Base-by-base conservation (phyloP, 1,284 basidiomycete genomes). In the Coniferiporia weirii region DNA sequence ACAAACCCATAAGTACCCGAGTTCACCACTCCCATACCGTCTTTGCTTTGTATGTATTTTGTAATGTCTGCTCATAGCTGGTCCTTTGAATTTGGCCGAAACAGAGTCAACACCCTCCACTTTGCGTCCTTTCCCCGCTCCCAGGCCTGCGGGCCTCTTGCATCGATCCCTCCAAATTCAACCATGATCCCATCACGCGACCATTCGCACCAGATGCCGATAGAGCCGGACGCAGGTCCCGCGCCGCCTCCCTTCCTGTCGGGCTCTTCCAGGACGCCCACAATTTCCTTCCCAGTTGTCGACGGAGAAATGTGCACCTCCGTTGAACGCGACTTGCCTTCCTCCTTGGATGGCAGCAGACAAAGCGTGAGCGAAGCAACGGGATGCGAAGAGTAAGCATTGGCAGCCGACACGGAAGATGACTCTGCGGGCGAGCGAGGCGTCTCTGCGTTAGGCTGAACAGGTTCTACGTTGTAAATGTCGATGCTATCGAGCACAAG, bases 191-290 rank as follows among this genome's bases (percentile, higher is more conserved):
- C 91, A 58, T 87, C 79, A 61, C 75, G 78, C n/a, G 82, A 78
- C 92, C 92, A 95, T 70, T 95, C 93, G 65, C 92, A 89, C 90
- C 91, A 96, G 62, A 95, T 93, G 17, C 85, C 85, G 64, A 95
- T 90, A 45, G 88, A 91, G n/a, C 89, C 89, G 8, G 80, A 83
- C 12, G 86, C 86, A 7, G 89, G 89, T 0, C 89, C 91, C 9
- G 82, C 76, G 0, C 92, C 91, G 22, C 93, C 91, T 5, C 93
- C 93, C 68, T 95, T 96, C 57, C 89, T 79, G 65, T 81, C 81
- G 6, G 93, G 93, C 71, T 95, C 93, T 17, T 93, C 93, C 35
- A 95, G 71, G 40, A 70, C 68, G 15, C 73, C 69, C 2, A 95
- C 87, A 61, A 97, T 83, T 0, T 91, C 84, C 66, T 87, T 86